These are phyloP conservation scores for Euphorbia peplus DNA, from an alignment of 345 rosid species.

Conservation along the genomic window DNA sequence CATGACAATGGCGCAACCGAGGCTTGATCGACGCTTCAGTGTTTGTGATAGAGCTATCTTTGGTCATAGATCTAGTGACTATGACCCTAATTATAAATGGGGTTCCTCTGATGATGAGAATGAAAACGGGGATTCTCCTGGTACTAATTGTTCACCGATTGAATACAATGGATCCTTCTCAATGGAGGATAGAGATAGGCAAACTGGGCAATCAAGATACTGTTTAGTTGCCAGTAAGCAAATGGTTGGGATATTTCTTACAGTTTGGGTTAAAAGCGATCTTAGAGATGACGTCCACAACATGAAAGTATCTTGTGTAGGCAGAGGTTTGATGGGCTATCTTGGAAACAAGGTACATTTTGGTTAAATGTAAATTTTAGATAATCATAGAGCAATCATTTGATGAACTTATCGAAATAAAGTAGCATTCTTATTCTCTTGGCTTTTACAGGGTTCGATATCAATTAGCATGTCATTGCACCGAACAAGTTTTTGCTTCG, in stretches of 20 bases:
- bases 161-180: constrained; percentile 46
- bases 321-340: constrained; percentile 99
- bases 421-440: constrained; percentile 7
- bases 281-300: constrained; percentile 65
- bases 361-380: constrained; percentile 8
- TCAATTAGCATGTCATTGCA: constrained; percentile 95
- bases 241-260: constrained; percentile 95
- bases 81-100: constrained; percentile 60
- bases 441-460: constrained; percentile 83
- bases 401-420: constrained; percentile 2
- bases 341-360: constrained; percentile 89
- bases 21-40: constrained; percentile 66
- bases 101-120: constrained; percentile 86
- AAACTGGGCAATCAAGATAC: constrained; percentile 53
- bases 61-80: constrained; percentile 57
- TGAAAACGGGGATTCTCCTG: constrained; percentile 59
- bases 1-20: constrained; percentile 40
- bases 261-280: constrained; percentile 88
- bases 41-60: constrained; percentile 73
- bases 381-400: constrained; percentile 14
- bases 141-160: constrained; percentile 39
- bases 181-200: constrained; percentile 53
- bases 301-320: constrained; percentile 94
- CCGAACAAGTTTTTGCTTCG: constrained; percentile 93
- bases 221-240: constrained; percentile 93